phyloP scores from a whole-genome alignment of 768 basidiomycete genomes.

The Fistulinella prunicolor region DNA sequence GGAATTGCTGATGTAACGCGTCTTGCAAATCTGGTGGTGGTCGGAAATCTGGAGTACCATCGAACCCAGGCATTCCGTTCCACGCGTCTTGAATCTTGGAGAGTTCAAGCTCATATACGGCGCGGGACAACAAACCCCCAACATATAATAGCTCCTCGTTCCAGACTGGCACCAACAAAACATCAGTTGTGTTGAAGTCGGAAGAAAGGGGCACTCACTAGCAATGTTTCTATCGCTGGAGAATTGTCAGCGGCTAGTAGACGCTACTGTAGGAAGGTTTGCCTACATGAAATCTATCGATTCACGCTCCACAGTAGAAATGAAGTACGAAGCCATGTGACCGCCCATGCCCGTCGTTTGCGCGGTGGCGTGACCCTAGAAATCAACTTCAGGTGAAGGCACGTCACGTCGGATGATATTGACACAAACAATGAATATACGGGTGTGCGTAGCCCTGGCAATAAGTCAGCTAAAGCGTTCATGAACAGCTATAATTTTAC shows the following conservation, averaged over 20 bases:
- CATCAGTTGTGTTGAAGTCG: too few species aligned
- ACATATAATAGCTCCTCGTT: conserved; percentile 85
- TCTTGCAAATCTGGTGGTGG: conserved; percentile 42
- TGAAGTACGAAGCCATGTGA: conserved; percentile 78
- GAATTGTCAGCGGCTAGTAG: too few species aligned
- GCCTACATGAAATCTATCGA: conserved; percentile 82
- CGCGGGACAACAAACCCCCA: conserved; percentile 78
- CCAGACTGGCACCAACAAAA: conserved; percentile 54
- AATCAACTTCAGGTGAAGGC: conserved; percentile 2
- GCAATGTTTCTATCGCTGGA: conserved; percentile 78
- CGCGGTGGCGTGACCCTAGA: conserved; percentile 81
- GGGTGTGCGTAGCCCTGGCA: conserved; percentile 58
- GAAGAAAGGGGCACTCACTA: too few species aligned
- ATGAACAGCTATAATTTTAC: background rate
- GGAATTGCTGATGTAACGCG: conserved; percentile 55
- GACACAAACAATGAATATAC: conserved; percentile 78
- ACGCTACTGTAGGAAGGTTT: too few species aligned
- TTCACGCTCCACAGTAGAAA: conserved; percentile 95
- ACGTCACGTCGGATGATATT: background rate
- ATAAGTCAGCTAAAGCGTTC: conserved; percentile 11
- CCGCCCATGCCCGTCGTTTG: conserved; percentile 86
- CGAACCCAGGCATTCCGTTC: conserved; percentile 44
- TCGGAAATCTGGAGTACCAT: conserved; percentile 23
- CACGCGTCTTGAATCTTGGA: conserved; percentile 55
- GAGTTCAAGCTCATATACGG: conserved; percentile 85